Percentiles rank a stretch among this genome's conserved stretches.
Evolutionary conservation across 1,284 basidiomycete species (phyloP).

Genomic region (Trametes versicolor): DNA sequence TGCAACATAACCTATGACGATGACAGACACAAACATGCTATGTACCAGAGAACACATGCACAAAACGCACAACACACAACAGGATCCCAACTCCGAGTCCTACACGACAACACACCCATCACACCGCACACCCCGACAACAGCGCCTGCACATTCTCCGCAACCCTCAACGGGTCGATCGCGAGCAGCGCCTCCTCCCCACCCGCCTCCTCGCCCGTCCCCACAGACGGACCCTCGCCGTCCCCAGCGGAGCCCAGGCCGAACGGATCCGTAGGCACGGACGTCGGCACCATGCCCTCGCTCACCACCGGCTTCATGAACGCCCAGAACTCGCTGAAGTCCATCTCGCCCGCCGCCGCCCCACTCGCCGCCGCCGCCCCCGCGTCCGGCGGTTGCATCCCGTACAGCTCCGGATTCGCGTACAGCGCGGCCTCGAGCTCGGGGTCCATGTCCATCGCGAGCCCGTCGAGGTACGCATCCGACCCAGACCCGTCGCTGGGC

Average conservation of each 20-base stretch:
- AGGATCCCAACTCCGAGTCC: not conserved
- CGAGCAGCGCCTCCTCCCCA: conserved; percentile 9
- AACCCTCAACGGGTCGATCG: conserved; percentile 30
- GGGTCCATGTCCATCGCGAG: conserved; percentile 14
- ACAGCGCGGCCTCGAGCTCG: conserved; percentile 23
- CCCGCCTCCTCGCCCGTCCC: not conserved
- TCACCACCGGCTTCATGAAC: conserved; percentile 39
- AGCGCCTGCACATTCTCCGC: conserved; percentile 31
- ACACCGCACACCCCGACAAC: conserved; percentile 31
- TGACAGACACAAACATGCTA: conserved; percentile 14
- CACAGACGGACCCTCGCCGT: not conserved
- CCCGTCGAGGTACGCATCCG: conserved; percentile 16
- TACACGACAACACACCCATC: conserved; percentile 1
- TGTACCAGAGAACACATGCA: conserved; percentile 8
- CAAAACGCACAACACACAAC: not conserved
- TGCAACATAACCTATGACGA: conserved; percentile 8
- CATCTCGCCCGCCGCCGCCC: conserved; percentile 27
- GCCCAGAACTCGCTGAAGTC: conserved; percentile 42
- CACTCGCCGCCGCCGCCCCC: too few relatives aligned
- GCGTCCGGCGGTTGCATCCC: conserved; percentile 2
- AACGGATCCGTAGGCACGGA: conserved; percentile 7
- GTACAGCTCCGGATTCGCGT: conserved; percentile 24
- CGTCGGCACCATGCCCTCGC: conserved; percentile 30
- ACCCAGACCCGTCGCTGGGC: conserved; percentile 20
- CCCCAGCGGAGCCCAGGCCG: not conserved